Conservation (phyloP, 768 basidiomycete species). For the Cantharellus cinnabarinus region DNA sequence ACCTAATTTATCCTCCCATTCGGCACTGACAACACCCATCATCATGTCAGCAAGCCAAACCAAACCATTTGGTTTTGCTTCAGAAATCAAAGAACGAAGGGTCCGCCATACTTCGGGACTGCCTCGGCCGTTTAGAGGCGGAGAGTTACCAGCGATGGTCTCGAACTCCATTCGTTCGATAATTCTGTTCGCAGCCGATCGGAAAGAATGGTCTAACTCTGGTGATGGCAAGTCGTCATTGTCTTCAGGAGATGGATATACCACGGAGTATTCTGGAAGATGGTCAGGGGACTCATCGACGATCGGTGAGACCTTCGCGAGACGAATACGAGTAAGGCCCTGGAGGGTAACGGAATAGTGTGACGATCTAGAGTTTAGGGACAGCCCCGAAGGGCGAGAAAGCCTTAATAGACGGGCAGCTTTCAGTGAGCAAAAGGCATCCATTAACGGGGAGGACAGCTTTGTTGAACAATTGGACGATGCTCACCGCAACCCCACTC, state of each 20-base stretch:
- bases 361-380: slow-evolving; percentile 29
- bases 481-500: slow-evolving; percentile 9
- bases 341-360: slow-evolving; percentile 53
- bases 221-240: slow-evolving; percentile 38
- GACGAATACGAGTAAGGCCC: slow-evolving; percentile 44
- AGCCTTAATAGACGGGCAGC: slow-evolving; percentile 54
- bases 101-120: slow-evolving; percentile 1
- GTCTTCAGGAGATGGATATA: slow-evolving; percentile 21
- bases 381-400: slow-evolving; percentile 26
- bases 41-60: slow-evolving; percentile 39
- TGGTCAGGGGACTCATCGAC: slow-evolving; percentile 12
- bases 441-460: background rate
- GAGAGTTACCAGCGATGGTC: background rate
- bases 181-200: background rate
- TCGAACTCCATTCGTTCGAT: background rate
- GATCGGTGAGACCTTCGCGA: slow-evolving; percentile 20
- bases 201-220: slow-evolving; percentile 26
- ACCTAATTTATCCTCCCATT: slow-evolving; percentile 57
- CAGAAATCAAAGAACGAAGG: slow-evolving; percentile 2
- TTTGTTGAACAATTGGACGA: background rate
- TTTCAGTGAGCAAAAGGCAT: background rate
- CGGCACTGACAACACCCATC: slow-evolving; percentile 34
- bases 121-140: background rate
- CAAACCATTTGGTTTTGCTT: slow-evolving; percentile 1
- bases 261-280: slow-evolving; percentile 13